Evolutionary conservation across 768 basidiomycete species (phyloP), one percentile per base, ranked within the genome.

Genomic region (Suillus paluster): DNA sequence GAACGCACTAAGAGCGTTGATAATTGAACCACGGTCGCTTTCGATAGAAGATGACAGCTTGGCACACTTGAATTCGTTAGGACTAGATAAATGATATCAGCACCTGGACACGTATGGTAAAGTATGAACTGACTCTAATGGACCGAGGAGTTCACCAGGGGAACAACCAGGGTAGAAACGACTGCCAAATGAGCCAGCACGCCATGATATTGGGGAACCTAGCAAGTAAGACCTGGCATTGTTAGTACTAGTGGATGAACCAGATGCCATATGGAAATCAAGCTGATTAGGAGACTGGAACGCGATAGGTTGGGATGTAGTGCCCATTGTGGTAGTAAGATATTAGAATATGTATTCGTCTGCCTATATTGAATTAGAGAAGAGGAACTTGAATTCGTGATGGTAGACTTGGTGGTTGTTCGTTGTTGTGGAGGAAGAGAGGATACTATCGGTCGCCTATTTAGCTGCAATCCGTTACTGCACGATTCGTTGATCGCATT

Each of bases 121-220:
- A 21, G 19, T 17, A 36, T 57, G 4, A 6, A 81, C 89, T 63
- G 67, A 92, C 90, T 91, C 89, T 68, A 89, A 76, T 0, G 85
- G 85, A 25, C 82, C 84, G 0, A 89, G 74, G 33, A 89, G 77
- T 64, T 86, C 83, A 0, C 83, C 86, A 4, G 87, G 87, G 0
- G 86, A 87, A 45, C 85, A 84, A 34, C 86, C 86, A 15, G 86
- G 84, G 54, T 85, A 84, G 72, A 88, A 83, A 10, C 87, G 78
- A 27, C 81, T 84, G 1, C 87, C 87, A 62, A 85, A 90, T 0
- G 88, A 90, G 38, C 85, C 85, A 0, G 83, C 79, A 6, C 86
- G 81, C 84, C 88, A 92, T 5, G 90, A 91, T 57, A 89, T 78
- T 49, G 90, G 90, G 0, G 89, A 91, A 58, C 88, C 88, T 8